Evolutionary conservation across 2,329 filamentous ascomycete genomes (phyloP).

Genomic region (Zymoseptoria crescenta): DNA sequence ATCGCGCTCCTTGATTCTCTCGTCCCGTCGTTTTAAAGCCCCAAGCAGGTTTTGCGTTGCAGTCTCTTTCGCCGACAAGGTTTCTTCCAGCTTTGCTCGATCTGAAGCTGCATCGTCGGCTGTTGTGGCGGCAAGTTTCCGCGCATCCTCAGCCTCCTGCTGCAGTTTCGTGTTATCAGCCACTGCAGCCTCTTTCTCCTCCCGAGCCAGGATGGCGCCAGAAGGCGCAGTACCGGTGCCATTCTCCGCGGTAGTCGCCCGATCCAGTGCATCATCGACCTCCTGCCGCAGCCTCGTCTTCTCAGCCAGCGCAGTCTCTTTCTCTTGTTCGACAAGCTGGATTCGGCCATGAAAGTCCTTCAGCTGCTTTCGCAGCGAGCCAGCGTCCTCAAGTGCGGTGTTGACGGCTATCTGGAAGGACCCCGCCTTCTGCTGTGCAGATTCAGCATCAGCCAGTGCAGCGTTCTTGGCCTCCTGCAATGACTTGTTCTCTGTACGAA

Average conservation of each 20-base stretch:
- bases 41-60: not conserved
- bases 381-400: not conserved
- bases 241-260: not conserved
- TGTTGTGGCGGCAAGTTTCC: not conserved
- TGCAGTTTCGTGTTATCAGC: not conserved
- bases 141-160: not conserved
- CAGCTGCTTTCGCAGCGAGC: not conserved
- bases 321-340: not conserved
- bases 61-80: not conserved
- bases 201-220: no score
- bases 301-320: not conserved
- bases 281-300: not conserved
- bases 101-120: not conserved
- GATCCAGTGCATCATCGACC: not conserved
- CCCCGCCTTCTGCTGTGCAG: not conserved
- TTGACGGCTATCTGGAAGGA: not conserved
- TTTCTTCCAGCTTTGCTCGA: not conserved
- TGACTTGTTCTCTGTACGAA: not conserved
- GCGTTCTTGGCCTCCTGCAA: not conserved
- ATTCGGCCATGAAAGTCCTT: not conserved
- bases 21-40: not conserved
- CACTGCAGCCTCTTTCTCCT: not conserved
- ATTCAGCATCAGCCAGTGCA: not conserved
- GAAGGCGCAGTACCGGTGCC: not conserved
- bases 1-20: not conserved